Evolutionary conservation across 768 basidiomycete genomes (phyloP).

Genomic region (Lenzites betulinus): DNA sequence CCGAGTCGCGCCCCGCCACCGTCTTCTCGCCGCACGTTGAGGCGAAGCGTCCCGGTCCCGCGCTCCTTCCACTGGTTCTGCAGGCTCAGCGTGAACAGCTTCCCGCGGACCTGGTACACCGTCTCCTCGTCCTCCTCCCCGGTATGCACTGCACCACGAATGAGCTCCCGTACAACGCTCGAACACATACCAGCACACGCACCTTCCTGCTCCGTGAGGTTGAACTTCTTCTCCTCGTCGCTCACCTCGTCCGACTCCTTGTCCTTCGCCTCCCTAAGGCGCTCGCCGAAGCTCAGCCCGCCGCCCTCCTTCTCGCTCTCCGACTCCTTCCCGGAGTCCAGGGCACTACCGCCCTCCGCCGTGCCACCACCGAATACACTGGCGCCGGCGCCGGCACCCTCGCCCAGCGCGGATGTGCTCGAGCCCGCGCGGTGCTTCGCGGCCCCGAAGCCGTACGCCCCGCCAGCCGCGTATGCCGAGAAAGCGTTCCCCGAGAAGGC

Average conservation of each 20-base stretch:
- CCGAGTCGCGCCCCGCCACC: conserved; percentile 71
- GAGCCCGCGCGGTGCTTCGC: conserved; percentile 48
- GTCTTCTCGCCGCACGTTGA: conserved; percentile 67
- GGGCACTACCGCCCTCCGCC: conserved; percentile 2
- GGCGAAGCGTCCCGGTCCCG: conserved; percentile 67
- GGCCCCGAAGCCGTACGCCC: conserved; percentile 49
- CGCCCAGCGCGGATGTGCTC: conserved; percentile 22
- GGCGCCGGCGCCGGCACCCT: conserved; percentile 19
- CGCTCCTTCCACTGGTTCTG: conserved; percentile 76
- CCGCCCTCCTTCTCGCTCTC: conserved; percentile 33
- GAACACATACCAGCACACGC: conserved; percentile 24
- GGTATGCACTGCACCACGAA: conserved; percentile 55
- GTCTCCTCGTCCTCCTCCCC: conserved; percentile 86
- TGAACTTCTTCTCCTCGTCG: conserved; percentile 51
- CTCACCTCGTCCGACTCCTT: conserved; percentile 50
- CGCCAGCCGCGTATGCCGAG: conserved; percentile 55
- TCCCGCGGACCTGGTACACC: conserved; percentile 74
- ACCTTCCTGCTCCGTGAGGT: conserved; percentile 72
- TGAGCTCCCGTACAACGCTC: background rate
- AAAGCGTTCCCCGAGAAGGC: conserved; percentile 77
- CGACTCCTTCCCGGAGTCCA: conserved; percentile 20
- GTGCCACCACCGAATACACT: conserved; percentile 15
- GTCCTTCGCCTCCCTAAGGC: conserved; percentile 62
- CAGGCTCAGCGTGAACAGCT: conserved; percentile 62
- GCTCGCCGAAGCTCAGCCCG: conserved; percentile 57